Evolutionary conservation across 192 early-diverging fungal genomes (phyloP).

Genomic region (Physocladia obscura): DNA sequence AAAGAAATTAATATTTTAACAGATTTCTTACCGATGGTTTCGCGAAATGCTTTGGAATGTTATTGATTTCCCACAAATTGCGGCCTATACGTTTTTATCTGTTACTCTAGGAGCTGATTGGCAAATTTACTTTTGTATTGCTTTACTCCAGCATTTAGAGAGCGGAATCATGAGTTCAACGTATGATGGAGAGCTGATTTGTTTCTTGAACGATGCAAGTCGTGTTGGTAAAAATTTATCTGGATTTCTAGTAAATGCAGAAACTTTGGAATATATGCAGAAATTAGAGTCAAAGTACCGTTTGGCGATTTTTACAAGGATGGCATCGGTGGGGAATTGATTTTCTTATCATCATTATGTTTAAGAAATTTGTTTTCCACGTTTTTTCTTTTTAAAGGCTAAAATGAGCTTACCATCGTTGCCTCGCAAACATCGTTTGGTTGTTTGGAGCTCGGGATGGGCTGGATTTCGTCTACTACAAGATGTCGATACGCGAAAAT

Average conservation of each 20-base stretch:
- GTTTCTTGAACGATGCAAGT: conserved; percentile 26
- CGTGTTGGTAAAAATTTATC: neutral
- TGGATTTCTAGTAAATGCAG: conserved; percentile 22
- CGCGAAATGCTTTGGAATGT: conserved; percentile 54
- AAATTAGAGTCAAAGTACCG: conserved; percentile 40
- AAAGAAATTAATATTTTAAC: neutral
- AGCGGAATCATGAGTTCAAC: conserved; percentile 34
- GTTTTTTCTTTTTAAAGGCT: too few relatives aligned
- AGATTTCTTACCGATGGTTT: conserved; percentile 51
- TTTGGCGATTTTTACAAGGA: conserved; percentile 30
- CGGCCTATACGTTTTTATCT: conserved; percentile 27
- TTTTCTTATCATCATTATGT: too few relatives aligned
- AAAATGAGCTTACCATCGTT: too few relatives aligned
- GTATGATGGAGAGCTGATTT: conserved; percentile 42
- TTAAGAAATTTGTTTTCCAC: too few relatives aligned
- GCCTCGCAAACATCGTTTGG: conserved; percentile 9
- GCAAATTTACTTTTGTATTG: conserved; percentile 52
- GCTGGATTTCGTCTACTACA: conserved; percentile 70
- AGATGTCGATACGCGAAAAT: conserved; percentile 64
- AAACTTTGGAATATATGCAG: conserved; percentile 41
- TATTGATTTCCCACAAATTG: conserved; percentile 45
- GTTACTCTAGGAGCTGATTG: conserved; percentile 42
- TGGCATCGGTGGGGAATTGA: conserved; percentile 17
- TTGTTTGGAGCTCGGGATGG: conserved; percentile 47
- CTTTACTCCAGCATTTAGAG: conserved; percentile 39